Base-by-base conservation (phyloP, 306 rosid genomes). In the Hippophae rhamnoides region DNA sequence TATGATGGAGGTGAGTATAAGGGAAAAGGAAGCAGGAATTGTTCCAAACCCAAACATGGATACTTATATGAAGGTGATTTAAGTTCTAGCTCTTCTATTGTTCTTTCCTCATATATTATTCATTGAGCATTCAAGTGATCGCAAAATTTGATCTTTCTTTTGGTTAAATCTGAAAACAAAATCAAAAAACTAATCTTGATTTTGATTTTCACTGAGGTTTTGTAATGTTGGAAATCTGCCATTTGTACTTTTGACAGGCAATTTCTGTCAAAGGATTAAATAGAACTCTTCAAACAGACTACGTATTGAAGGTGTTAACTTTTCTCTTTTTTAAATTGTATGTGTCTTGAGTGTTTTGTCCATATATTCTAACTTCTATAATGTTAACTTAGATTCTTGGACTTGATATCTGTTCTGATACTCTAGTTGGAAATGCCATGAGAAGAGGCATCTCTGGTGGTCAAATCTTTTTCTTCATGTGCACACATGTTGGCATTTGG, bases 391-490 rank as follows among this genome's bases (percentile, higher is more conserved):
- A 86, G 95, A 79, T 86, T 67, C 90, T 86, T 8, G 90, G 95
- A 64, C 78, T 86, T 64, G 87, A 86, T 73, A 78, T 86, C 26
- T 86, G 95, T 45, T 78, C 90, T 14, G 84, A 86, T 62, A 77
- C 68, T 47, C 40, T 70, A 66, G 76, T 83, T 25, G 95, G 95
- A 44, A 84, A 86, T 79, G 79, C 78, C 64, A 72, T 83, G 71
- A 76, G 68, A 47, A 81, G 87, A 73, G 90, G 95, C 59, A 81
- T 83, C 62, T 86, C 95, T 10, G 90, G 95, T 52, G 90, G 95
- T 72, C 90, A 83, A n/a, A n/a, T n/a, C n/a, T n/a, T n/a, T n/a
- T n/a, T n/a, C n/a, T n/a, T n/a, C n/a, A n/a, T n/a, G n/a, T n/a
- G n/a, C n/a, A n/a, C n/a, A n/a, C n/a, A n/a, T n/a, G n/a, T n/a